Percentiles rank a stretch among this genome's conserved stretches.
Evolutionary conservation across 352 stramenopile species (phyloP).

Genomic region (Pythium guiyangense): DNA sequence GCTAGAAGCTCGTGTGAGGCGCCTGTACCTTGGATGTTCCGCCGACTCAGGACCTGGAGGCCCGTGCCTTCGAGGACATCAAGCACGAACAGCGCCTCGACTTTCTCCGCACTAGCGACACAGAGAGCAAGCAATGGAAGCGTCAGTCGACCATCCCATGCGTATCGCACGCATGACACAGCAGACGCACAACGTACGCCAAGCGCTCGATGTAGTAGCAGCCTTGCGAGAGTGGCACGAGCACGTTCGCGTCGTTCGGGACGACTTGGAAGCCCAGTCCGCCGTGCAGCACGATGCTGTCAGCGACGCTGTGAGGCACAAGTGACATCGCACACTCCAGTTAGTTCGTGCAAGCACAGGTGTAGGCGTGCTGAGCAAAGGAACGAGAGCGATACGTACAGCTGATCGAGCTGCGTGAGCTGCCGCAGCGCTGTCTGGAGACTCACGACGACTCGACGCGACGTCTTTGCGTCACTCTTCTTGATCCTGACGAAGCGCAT

Average conservation of each 20-base stretch:
- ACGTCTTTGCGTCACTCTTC: slow-evolving; percentile 19
- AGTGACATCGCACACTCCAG: not conserved
- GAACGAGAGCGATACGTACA: slow-evolving; percentile 41
- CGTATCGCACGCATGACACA: not conserved
- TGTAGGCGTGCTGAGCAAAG: no score
- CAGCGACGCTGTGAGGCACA: slow-evolving; percentile 38
- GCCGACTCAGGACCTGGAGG: slow-evolving; percentile 69
- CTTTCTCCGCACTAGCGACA: slow-evolving; percentile 58
- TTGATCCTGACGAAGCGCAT: slow-evolving; percentile 10
- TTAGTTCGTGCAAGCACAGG: not conserved
- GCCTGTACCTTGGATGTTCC: slow-evolving; percentile 58
- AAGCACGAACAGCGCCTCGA: slow-evolving; percentile 54
- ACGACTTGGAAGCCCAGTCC: slow-evolving; percentile 72
- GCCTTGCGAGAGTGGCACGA: slow-evolving; percentile 59
- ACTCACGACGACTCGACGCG: slow-evolving; percentile 55
- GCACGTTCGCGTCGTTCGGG: slow-evolving; percentile 30
- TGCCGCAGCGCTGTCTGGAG: slow-evolving; percentile 59
- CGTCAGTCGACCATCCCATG: not conserved
- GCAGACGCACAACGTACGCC: slow-evolving; percentile 24
- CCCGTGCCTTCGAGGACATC: slow-evolving; percentile 71
- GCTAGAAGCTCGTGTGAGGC: not conserved
- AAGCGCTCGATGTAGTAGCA: slow-evolving; percentile 80
- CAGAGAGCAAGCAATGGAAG: not conserved
- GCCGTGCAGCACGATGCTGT: slow-evolving; percentile 61
- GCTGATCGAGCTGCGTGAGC: slow-evolving; percentile 45